phyloP scores from a whole-genome alignment of 148 eudicot genomes.

The Camellia sinensis region DNA sequence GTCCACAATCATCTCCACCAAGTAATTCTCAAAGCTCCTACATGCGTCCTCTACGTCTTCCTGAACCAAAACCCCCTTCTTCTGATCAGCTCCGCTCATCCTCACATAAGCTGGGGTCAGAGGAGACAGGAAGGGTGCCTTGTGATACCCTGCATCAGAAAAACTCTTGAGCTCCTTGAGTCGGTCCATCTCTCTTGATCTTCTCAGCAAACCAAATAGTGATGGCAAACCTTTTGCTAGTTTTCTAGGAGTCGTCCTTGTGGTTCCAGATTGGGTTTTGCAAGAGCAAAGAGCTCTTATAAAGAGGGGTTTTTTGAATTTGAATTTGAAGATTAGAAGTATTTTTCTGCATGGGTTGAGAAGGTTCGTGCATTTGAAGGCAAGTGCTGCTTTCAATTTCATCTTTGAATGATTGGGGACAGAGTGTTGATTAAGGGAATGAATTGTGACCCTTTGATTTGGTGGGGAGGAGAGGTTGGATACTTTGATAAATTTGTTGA shows the following conservation, averaged over 20 bases:
- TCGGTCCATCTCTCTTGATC: conserved; percentile 48
- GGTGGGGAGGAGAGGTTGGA: background rate
- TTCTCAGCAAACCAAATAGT: conserved; percentile 35
- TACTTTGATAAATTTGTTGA: conserved; percentile 10
- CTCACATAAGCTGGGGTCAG: conserved; percentile 53
- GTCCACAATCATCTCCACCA: conserved; percentile 75
- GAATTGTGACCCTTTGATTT: conserved; percentile 5
- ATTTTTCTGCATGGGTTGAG: conserved; percentile 53
- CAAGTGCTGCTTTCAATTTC: conserved; percentile 32
- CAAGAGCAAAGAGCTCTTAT: conserved; percentile 25
- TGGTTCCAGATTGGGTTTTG: conserved; percentile 5
- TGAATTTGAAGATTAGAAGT: conserved; percentile 36
- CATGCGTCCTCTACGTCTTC: conserved; percentile 58
- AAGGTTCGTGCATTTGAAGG: conserved; percentile 65
- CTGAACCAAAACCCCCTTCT: conserved; percentile 24
- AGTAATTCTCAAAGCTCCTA: conserved; percentile 66
- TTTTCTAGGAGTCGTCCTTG: conserved; percentile 23
- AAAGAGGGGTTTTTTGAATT: conserved; percentile 34
- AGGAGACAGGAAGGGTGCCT: conserved; percentile 63
- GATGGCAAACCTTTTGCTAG: conserved; percentile 40
- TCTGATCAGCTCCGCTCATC: conserved; percentile 17
- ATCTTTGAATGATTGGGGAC: conserved; percentile 12
- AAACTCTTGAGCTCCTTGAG: conserved; percentile 42
- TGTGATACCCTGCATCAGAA: conserved; percentile 36
- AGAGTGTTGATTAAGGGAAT: conserved; percentile 26